Conservation (phyloP, 1,284 basidiomycete genomes). For the Coriolopsis trogii region DNA sequence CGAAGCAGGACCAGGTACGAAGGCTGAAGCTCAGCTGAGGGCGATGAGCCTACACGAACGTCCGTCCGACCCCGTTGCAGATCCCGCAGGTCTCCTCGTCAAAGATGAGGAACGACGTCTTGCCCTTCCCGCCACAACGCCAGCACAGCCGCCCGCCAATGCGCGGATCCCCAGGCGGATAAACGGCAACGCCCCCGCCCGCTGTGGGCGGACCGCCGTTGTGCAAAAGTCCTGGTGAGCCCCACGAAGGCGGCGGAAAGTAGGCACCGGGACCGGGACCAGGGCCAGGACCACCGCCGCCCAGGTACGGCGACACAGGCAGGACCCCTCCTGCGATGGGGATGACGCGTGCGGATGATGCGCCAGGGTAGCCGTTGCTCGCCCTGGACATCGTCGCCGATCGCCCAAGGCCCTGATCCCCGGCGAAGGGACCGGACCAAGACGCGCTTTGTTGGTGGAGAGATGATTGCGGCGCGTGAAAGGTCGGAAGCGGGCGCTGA, state of each 20-base stretch:
- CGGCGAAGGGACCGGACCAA: constrained; percentile 15
- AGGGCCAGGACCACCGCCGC: too few species aligned
- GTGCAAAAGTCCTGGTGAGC: not conserved
- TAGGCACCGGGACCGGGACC: too few species aligned
- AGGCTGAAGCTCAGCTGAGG: not conserved
- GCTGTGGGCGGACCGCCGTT: constrained; percentile 25
- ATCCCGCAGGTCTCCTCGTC: constrained; percentile 49
- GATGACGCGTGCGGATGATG: constrained; percentile 24
- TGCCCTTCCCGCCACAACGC: constrained; percentile 64
- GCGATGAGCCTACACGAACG: constrained; percentile 32
- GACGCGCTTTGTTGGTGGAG: constrained; percentile 21
- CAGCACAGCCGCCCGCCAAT: constrained; percentile 69
- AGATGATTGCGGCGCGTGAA: constrained; percentile 29
- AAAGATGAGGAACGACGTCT: constrained; percentile 54
- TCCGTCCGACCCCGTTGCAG: constrained; percentile 66
- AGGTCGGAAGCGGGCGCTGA: constrained; percentile 42
- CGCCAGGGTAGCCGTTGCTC: constrained; percentile 25
- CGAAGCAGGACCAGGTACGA: too few species aligned
- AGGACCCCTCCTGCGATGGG: constrained; percentile 29
- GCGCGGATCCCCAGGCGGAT: constrained; percentile 67
- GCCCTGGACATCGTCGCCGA: constrained; percentile 25
- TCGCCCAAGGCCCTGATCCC: constrained; percentile 19
- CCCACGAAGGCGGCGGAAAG: constrained; percentile 22
- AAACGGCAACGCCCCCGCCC: constrained; percentile 48
- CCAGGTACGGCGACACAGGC: constrained; percentile 28